A percentile compares a stretch with the other conserved stretches of the same genome.
These are phyloP conservation scores for Hanseniaspora valbyensis DNA, from an alignment of 805 yeast species.

Conservation along the genomic window DNA sequence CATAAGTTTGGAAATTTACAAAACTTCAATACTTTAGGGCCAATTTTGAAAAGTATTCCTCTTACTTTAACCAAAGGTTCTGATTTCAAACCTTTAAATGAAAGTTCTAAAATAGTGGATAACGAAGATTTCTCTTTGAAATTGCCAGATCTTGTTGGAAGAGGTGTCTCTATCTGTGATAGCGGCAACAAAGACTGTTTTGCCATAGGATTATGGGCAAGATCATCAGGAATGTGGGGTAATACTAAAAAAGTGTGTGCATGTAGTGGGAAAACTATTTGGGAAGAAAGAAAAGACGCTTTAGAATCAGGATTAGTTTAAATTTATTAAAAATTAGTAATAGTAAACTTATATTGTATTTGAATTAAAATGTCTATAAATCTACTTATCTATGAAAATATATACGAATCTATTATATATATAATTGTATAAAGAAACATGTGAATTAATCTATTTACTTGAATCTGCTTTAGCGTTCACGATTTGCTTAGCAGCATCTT, in stretches of 20 bases:
- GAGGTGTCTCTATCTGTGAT: slow-evolving; percentile 38
- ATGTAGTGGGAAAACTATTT: slow-evolving; percentile 87
- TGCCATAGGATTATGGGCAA: slow-evolving; percentile 42
- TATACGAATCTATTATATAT: no score
- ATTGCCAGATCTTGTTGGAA: slow-evolving; percentile 57
- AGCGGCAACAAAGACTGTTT: slow-evolving; percentile 59
- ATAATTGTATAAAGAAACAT: no score
- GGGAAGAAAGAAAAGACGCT: slow-evolving; percentile 89
- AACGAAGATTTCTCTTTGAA: slow-evolving; percentile 18
- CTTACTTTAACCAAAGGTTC: not conserved
- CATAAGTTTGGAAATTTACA: slow-evolving; percentile 13
- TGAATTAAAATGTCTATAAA: not conserved
- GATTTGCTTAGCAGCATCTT: not conserved
- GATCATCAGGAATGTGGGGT: slow-evolving; percentile 97
- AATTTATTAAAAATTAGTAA: not conserved
- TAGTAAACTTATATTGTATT: not conserved
- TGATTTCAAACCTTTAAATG: slow-evolving; percentile 15
- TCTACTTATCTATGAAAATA: no score
- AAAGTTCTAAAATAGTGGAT: not conserved
- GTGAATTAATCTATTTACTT: not conserved
- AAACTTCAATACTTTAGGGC: slow-evolving; percentile 3
- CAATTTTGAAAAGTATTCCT: not conserved
- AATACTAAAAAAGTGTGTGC: slow-evolving; percentile 87
- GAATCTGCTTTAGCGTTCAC: not conserved
- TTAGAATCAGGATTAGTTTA: slow-evolving; percentile 26